A percentile compares a stretch with the other conserved stretches of the same genome.
Evolutionary conservation across 2,329 filamentous ascomycete species (phyloP).

Genomic region (Cytospora paraplurivora): DNA sequence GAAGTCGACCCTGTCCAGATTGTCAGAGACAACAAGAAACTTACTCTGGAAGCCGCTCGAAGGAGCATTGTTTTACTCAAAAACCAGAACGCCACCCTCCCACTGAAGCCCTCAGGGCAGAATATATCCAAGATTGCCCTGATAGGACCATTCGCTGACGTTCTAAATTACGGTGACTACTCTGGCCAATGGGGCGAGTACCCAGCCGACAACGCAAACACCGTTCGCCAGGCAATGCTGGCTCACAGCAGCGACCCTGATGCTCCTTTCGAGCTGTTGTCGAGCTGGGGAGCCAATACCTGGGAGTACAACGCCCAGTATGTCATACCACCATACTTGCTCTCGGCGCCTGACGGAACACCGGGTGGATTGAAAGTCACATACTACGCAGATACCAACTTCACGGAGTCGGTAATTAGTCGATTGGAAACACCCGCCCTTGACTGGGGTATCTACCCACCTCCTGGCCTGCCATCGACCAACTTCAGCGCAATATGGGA

Average conservation of each 20-base stretch:
- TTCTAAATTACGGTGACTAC: slow-evolving; percentile 48
- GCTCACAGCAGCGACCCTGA: slow-evolving; percentile 34
- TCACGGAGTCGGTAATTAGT: slow-evolving; percentile 36
- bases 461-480: slow-evolving; percentile 44
- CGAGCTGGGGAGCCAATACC: slow-evolving; percentile 47
- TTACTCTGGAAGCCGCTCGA: slow-evolving; percentile 46
- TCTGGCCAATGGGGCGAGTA: slow-evolving; percentile 46
- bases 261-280: slow-evolving; percentile 38
- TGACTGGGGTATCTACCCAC: slow-evolving; percentile 49
- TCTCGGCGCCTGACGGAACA: slow-evolving; percentile 40
- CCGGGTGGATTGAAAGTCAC: slow-evolving; percentile 43
- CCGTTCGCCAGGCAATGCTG: slow-evolving; percentile 42
- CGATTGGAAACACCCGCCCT: slow-evolving; percentile 42
- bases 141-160: slow-evolving; percentile 45
- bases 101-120: slow-evolving; percentile 36
- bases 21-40: slow-evolving; percentile 39
- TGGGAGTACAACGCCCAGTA: slow-evolving; percentile 49
- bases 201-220: slow-evolving; percentile 42
- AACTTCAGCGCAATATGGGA: slow-evolving; percentile 50
- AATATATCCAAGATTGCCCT: slow-evolving; percentile 41
- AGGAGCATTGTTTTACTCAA: slow-evolving; percentile 47
- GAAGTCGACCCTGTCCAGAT: slow-evolving; percentile 40
- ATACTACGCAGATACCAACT: slow-evolving; percentile 45
- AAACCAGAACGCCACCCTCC: slow-evolving; percentile 44
- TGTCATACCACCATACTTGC: slow-evolving; percentile 45